Evolutionary conservation across 192 early-diverging fungal genomes (phyloP).

Genomic region (Rhizoclosmatium globosum): DNA sequence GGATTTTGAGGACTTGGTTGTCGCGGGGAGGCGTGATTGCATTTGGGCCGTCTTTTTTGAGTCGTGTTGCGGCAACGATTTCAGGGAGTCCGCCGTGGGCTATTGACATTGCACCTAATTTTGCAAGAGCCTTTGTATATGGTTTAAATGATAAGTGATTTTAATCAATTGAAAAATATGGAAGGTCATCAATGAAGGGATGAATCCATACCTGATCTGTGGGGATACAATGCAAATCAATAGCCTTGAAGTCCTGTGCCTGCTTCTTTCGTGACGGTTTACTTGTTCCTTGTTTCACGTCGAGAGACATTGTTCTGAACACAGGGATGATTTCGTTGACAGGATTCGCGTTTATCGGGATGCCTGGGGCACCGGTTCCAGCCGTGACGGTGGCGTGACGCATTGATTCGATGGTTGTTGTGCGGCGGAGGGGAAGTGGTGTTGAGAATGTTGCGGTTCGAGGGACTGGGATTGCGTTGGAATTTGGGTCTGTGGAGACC

Average conservation of each 20-base stretch:
- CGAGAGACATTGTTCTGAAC: constrained; percentile 24
- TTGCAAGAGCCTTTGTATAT: constrained; percentile 6
- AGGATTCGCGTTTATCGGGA: not conserved
- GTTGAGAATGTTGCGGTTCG: no score
- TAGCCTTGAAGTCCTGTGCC: constrained; percentile 14
- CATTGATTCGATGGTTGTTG: not conserved
- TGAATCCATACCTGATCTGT: not conserved
- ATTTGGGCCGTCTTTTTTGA: constrained; percentile 41
- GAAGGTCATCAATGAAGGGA: not conserved
- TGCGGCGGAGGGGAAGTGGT: not conserved
- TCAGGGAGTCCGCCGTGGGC: constrained; percentile 11
- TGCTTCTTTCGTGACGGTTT: not conserved
- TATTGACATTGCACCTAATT: not conserved
- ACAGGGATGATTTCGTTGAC: constrained; percentile 24
- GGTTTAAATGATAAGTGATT: not conserved
- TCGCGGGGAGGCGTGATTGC: constrained; percentile 25
- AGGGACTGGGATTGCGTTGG: no score
- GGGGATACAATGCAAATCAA: constrained; percentile 15
- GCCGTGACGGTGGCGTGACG: not conserved
- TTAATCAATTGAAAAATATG: not conserved
- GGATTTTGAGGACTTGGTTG: constrained; percentile 28
- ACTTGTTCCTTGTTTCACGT: not conserved
- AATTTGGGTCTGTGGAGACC: no score
- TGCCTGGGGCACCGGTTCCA: not conserved
- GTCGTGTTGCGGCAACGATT: constrained; percentile 9